These are phyloP conservation scores for Angomonas ambiguus DNA, from an alignment of 208 protist genomes.

Conservation along the genomic window DNA sequence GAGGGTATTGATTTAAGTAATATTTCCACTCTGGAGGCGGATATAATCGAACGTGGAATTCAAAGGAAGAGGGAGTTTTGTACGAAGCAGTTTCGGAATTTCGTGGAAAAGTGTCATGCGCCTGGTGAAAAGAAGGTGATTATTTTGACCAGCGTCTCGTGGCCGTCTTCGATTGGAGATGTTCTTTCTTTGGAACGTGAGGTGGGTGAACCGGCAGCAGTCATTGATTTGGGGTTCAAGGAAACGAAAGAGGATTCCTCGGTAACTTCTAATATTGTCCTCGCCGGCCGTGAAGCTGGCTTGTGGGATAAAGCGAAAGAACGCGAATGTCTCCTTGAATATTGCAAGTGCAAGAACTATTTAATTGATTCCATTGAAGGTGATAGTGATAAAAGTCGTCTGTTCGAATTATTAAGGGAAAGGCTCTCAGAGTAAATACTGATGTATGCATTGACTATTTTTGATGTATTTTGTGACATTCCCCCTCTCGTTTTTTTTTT, in stretches of 20 bases:
- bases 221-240: neutral
- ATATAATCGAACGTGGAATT: neutral
- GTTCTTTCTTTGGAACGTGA: slow-evolving; percentile 5
- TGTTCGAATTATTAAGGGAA: neutral
- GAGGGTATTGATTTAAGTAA: neutral
- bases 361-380: neutral
- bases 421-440: neutral
- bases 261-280: neutral
- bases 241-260: neutral
- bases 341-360: neutral
- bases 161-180: neutral
- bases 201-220: neutral
- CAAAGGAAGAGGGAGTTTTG: neutral
- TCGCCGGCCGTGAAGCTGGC: neutral
- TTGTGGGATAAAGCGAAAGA: neutral
- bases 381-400: neutral
- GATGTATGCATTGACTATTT: neutral
- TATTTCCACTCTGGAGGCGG: neutral
- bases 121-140: neutral
- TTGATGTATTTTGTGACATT: neutral
- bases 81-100: neutral
- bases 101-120: neutral
- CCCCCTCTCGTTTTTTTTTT: neutral
- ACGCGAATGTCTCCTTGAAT: neutral
- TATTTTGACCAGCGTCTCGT: neutral